Percentiles rank a stretch among this genome's conserved stretches.
phyloP scores from a whole-genome alignment of 2,329 filamentous ascomycete species.

The Colletotrichum sp. region DNA sequence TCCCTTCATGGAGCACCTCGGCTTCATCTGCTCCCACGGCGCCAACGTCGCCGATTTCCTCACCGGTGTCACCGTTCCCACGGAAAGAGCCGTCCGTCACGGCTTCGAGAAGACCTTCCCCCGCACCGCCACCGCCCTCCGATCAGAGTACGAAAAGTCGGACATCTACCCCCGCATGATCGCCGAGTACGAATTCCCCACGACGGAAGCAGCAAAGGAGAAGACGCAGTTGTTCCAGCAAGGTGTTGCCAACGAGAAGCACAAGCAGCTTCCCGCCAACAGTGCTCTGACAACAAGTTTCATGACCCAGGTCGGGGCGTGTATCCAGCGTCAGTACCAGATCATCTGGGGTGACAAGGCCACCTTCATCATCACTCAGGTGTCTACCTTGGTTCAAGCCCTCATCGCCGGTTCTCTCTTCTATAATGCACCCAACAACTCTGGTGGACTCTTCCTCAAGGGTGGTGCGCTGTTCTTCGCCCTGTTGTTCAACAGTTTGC shows the following conservation, averaged over 20 bases:
- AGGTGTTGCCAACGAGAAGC: slow-evolving; percentile 57
- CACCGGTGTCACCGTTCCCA: slow-evolving; percentile 69
- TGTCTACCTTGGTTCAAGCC: slow-evolving; percentile 60
- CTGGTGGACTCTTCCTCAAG: slow-evolving; percentile 66
- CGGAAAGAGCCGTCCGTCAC: slow-evolving; percentile 65
- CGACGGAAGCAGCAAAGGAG: slow-evolving; percentile 48
- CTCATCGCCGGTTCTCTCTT: slow-evolving; percentile 70
- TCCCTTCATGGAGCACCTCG: slow-evolving; percentile 68
- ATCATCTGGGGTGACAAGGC: slow-evolving; percentile 69
- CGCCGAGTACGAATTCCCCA: slow-evolving; percentile 61
- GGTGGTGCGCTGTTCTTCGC: slow-evolving; percentile 68
- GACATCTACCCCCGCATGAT: slow-evolving; percentile 54
- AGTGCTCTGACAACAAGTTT: slow-evolving; percentile 64
- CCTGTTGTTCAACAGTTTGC: slow-evolving; percentile 64
- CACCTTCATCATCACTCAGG: slow-evolving; percentile 67
- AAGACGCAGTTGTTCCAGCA: slow-evolving; percentile 59
- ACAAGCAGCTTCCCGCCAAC: slow-evolving; percentile 53
- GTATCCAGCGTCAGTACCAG: slow-evolving; percentile 65
- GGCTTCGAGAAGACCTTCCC: slow-evolving; percentile 47
- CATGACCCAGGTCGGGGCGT: slow-evolving; percentile 57
- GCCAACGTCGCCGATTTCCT: slow-evolving; percentile 70
- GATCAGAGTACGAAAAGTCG: slow-evolving; percentile 55
- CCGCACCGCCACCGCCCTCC: slow-evolving; percentile 47
- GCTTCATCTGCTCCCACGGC: slow-evolving; percentile 65
- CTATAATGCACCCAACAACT: slow-evolving; percentile 63